Evolutionary conservation across 257 asterid genomes (phyloP).

Genomic region (Fraxinus pennsylvanica): DNA sequence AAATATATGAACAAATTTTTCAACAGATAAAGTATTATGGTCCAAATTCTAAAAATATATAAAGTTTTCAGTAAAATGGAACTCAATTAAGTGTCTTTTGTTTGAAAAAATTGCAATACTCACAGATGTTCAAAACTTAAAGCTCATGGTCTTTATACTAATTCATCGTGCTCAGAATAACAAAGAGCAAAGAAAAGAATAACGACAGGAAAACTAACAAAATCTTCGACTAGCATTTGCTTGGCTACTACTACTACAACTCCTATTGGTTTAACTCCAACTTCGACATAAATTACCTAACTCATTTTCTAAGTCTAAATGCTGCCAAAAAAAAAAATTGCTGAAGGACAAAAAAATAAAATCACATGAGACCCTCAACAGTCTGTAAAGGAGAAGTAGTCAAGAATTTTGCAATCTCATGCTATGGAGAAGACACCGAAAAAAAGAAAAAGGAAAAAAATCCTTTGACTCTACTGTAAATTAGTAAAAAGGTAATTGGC

Average conservation of each 20-base stretch:
- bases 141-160: neutral
- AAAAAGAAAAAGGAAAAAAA: too few species aligned
- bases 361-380: neutral
- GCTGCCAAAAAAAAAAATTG: too few species aligned
- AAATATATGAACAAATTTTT: neutral
- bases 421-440: constrained; percentile 8
- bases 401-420: neutral
- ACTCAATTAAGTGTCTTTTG: neutral
- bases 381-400: neutral
- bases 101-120: neutral
- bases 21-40: neutral
- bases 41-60: neutral
- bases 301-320: neutral
- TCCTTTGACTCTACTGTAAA: neutral
- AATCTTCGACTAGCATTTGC: neutral
- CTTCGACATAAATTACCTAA: neutral
- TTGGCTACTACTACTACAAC: neutral
- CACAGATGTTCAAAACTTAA: neutral
- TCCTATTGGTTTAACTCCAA: neutral
- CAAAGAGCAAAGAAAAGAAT: neutral
- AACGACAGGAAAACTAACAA: neutral
- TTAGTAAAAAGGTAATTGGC: too few species aligned
- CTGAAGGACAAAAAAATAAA: too few species aligned
- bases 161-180: neutral
- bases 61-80: neutral